Evolutionary conservation across 73 alveolate species (phyloP).

Genomic region (Stentor coeruleus): DNA sequence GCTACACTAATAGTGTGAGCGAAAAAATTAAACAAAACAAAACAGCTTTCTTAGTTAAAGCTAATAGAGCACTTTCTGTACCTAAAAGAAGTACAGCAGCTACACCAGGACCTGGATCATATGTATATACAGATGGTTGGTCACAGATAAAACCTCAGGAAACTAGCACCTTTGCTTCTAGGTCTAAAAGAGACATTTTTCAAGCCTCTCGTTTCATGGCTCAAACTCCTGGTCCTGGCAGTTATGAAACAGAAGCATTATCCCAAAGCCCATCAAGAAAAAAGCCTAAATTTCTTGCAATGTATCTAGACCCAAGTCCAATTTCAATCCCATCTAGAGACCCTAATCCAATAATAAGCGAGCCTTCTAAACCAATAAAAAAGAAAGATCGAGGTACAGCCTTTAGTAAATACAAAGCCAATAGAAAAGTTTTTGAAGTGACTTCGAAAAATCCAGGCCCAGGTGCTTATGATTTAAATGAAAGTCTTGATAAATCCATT

Average conservation of each 20-base stretch:
- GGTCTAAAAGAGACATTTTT: neutral
- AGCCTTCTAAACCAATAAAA: neutral
- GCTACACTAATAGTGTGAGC: neutral
- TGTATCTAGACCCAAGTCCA: slow-evolving; percentile 14
- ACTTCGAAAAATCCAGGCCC: neutral
- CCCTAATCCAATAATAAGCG: neutral
- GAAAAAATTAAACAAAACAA: neutral
- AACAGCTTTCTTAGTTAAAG: neutral
- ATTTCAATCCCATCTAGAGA: slow-evolving; percentile 6
- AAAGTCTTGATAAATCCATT: no score
- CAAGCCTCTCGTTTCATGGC: neutral
- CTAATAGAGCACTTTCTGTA: slow-evolving; percentile 1
- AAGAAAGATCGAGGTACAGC: neutral
- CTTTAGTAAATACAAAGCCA: neutral
- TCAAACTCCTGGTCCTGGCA: slow-evolving; percentile 17
- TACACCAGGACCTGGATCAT: neutral
- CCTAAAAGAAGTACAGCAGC: neutral
- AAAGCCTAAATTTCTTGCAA: neutral
- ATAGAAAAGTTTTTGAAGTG: neutral
- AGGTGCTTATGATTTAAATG: neutral
- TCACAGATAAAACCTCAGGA: neutral
- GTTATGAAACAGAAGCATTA: neutral
- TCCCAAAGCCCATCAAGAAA: neutral
- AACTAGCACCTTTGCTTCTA: neutral
- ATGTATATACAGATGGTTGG: neutral